A percentile compares a stretch with the other conserved stretches of the same genome.
Conservation (phyloP, 2,329 filamentous ascomycete genomes). For the Claviceps humidiphila region DNA sequence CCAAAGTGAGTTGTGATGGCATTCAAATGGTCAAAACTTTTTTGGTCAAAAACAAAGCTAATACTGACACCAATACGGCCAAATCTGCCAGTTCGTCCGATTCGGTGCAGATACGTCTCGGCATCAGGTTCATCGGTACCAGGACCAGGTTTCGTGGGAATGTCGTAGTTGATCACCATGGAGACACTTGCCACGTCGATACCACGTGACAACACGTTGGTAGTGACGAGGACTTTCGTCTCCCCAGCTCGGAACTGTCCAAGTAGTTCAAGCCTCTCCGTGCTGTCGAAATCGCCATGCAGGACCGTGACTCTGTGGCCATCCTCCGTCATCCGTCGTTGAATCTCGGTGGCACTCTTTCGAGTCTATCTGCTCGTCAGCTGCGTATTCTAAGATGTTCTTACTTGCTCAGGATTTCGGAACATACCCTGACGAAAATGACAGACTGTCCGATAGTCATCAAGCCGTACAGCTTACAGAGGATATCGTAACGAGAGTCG, state of each 20-base stretch:
- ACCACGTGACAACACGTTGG: slow-evolving; percentile 89
- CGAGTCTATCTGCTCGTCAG: slow-evolving; percentile 47
- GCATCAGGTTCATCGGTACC: slow-evolving; percentile 75
- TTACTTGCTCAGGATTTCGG: slow-evolving; percentile 8
- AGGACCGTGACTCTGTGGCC: slow-evolving; percentile 86
- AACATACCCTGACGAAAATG: slow-evolving; percentile 77
- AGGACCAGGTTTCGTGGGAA: slow-evolving; percentile 46
- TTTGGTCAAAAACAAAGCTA: slow-evolving; percentile 80
- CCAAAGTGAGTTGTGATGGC: slow-evolving; percentile 70
- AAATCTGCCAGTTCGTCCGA: slow-evolving; percentile 92
- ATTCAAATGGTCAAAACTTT: slow-evolving; percentile 66
- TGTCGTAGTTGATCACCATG: slow-evolving; percentile 97
- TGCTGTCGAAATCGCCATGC: slow-evolving; percentile 76
- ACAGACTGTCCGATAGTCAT: slow-evolving; percentile 97
- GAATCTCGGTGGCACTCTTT: slow-evolving; percentile 72
- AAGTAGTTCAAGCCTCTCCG: slow-evolving; percentile 70
- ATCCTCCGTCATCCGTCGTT: slow-evolving; percentile 72
- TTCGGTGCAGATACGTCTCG: slow-evolving; percentile 95
- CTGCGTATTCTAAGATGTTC: not conserved
- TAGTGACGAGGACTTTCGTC: slow-evolving; percentile 94
- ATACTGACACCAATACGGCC: slow-evolving; percentile 93
- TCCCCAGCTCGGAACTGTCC: slow-evolving; percentile 74
- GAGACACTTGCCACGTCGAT: slow-evolving; percentile 87
- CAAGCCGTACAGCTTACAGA: slow-evolving; percentile 87
- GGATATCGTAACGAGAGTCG: slow-evolving; percentile 70